These are phyloP conservation scores for Trichosporon sp. DNA, from an alignment of 1,284 basidiomycete species.

Conservation along the genomic window DNA sequence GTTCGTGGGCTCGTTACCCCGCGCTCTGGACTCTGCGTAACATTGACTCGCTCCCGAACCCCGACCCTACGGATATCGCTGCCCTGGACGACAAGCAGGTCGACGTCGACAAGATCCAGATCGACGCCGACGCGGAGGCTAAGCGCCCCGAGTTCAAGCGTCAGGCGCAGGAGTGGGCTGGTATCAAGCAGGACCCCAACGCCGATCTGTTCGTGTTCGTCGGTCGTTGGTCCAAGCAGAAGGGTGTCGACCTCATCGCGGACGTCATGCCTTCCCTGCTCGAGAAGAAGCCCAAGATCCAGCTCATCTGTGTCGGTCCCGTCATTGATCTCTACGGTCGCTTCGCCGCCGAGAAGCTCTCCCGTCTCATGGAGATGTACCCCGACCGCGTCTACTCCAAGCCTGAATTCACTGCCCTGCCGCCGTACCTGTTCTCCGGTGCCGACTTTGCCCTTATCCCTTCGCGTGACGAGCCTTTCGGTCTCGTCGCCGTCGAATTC, in stretches of 20 bases:
- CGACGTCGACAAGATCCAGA: slow-evolving; percentile 69
- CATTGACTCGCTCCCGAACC: slow-evolving; percentile 89
- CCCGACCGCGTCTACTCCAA: slow-evolving; percentile 90
- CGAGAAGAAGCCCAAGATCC: slow-evolving; percentile 80
- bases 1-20: slow-evolving; percentile 90
- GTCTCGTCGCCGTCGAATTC: slow-evolving; percentile 91
- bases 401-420: slow-evolving; percentile 90
- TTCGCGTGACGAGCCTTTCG: slow-evolving; percentile 91
- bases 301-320: slow-evolving; percentile 83
- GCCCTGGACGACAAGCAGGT: slow-evolving; percentile 79
- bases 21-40: slow-evolving; percentile 92
- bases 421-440: slow-evolving; percentile 87
- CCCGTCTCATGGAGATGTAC: slow-evolving; percentile 88
- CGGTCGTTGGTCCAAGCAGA: slow-evolving; percentile 94
- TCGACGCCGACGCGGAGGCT: slow-evolving; percentile 80
- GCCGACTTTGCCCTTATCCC: slow-evolving; percentile 92
- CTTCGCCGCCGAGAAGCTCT: slow-evolving; percentile 88
- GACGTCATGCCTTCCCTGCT: slow-evolving; percentile 87
- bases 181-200: slow-evolving; percentile 82
- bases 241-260: slow-evolving; percentile 90
- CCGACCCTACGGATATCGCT: slow-evolving; percentile 86
- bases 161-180: slow-evolving; percentile 90
- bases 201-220: slow-evolving; percentile 92
- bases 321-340: slow-evolving; percentile 92
- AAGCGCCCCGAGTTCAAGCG: slow-evolving; percentile 84